Percentiles rank a stretch among this genome's conserved stretches.
phyloP scores from a whole-genome alignment of 1,139 yeast species.

The Chernovozyma sophiae-reginae region DNA sequence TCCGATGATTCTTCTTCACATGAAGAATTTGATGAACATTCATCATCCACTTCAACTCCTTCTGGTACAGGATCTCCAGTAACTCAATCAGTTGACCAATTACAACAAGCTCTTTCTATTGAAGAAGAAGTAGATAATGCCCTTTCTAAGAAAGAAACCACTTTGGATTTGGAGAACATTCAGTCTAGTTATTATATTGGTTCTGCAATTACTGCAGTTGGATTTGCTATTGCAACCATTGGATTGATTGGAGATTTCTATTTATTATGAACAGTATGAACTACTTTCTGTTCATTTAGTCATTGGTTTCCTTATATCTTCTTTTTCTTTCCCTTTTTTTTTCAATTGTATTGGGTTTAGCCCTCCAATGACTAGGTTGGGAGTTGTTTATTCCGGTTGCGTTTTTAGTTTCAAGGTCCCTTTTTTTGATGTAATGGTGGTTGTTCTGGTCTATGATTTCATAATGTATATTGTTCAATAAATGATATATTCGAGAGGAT shows the following conservation, averaged over 20 bases:
- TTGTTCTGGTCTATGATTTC: not conserved
- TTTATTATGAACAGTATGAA: conserved; percentile 14
- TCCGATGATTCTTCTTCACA: conserved; percentile 26
- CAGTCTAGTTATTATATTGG: conserved; percentile 30
- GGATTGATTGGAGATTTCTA: conserved; percentile 50
- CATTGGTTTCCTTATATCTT: not conserved
- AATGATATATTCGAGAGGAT: not conserved
- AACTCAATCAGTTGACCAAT: conserved; percentile 10
- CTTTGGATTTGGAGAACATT: conserved; percentile 28
- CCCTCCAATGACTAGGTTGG: not conserved
- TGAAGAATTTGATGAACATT: conserved; percentile 27
- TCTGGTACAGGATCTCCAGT: conserved; percentile 31
- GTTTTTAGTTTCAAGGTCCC: not conserved
- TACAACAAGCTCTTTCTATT: conserved; percentile 19
- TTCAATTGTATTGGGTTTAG: too few species aligned
- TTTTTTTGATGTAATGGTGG: not conserved
- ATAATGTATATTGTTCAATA: not conserved
- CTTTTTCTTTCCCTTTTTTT: not conserved
- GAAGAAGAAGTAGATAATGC: conserved; percentile 42
- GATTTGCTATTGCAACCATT: conserved; percentile 39
- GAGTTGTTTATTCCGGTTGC: not conserved
- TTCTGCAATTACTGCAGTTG: conserved; percentile 36
- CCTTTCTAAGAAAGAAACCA: conserved; percentile 37
- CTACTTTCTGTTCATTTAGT: not conserved
- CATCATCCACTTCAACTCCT: conserved; percentile 27